These are phyloP conservation scores for Begonia peltatifolia DNA, from an alignment of 306 rosid species.

Conservation along the genomic window DNA sequence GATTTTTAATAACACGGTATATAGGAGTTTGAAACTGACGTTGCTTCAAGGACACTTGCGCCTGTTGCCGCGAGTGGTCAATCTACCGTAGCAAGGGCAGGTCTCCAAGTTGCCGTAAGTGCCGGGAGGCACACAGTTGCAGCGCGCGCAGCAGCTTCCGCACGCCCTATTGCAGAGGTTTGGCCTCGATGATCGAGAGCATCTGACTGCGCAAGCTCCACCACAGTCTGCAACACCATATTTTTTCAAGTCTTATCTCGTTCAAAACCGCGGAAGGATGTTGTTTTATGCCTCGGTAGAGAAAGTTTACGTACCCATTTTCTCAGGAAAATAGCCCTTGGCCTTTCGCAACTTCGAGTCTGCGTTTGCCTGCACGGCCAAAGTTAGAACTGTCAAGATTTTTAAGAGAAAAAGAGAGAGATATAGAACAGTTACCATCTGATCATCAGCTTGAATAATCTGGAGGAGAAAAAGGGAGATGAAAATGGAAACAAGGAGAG, in stretches of 20 bases:
- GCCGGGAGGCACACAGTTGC: conserved; percentile 68
- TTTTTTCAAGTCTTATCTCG: too few relatives aligned
- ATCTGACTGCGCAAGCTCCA: conserved; percentile 35
- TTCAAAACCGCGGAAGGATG: too few relatives aligned
- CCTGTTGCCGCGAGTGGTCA: conserved; percentile 47
- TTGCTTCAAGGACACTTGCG: conserved; percentile 45
- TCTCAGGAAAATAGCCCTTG: too few relatives aligned
- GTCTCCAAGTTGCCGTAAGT: conserved; percentile 38
- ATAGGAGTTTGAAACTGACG: too few relatives aligned
- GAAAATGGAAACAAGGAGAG: background rate
- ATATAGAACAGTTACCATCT: background rate
- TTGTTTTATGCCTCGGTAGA: too few relatives aligned
- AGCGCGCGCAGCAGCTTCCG: conserved; percentile 53
- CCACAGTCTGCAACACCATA: conserved; percentile 11
- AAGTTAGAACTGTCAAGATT: too few relatives aligned
- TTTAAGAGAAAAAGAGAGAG: too few relatives aligned
- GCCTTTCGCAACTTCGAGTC: too few relatives aligned
- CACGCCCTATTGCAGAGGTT: conserved; percentile 49
- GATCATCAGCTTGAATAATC: conserved; percentile 1
- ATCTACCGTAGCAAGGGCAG: conserved; percentile 51
- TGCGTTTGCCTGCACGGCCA: too few relatives aligned
- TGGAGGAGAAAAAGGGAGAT: background rate
- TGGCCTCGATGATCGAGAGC: conserved; percentile 38
- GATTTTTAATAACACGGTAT: too few relatives aligned
- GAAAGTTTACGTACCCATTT: too few relatives aligned